Evolutionary conservation across 768 basidiomycete genomes (phyloP).

Genomic region (Rhodosporidiobolus odoratus): DNA sequence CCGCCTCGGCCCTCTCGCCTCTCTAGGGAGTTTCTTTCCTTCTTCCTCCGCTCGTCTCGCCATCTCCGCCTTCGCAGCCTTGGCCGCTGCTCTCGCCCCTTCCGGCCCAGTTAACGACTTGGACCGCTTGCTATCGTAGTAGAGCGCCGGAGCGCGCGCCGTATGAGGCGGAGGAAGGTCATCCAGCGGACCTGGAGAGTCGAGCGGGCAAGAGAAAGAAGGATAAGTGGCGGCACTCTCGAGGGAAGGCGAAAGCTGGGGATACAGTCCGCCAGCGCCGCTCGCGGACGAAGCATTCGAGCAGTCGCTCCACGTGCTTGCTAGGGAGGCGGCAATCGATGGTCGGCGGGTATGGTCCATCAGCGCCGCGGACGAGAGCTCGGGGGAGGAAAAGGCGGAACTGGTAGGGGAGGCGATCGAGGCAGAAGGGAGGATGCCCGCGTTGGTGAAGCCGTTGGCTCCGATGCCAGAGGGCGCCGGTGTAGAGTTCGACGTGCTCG

Average conservation of each 20-base stretch:
- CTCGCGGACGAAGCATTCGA: background rate
- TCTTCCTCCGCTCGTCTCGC: slow-evolving; percentile 21
- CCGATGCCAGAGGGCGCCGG: background rate
- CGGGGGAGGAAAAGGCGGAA: slow-evolving; percentile 14
- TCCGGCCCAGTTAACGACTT: slow-evolving; percentile 28
- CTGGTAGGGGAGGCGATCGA: background rate
- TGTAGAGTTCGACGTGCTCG: background rate
- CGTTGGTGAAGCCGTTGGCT: background rate
- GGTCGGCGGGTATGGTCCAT: slow-evolving; percentile 1
- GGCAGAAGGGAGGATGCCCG: background rate
- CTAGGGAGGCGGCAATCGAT: slow-evolving; percentile 16
- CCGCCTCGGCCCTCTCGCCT: slow-evolving; percentile 17
- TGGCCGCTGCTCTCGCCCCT: slow-evolving; percentile 30
- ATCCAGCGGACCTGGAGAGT: background rate
- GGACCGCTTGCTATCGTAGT: background rate
- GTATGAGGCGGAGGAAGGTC: slow-evolving; percentile 12
- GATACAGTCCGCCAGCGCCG: background rate
- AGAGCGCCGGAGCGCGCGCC: background rate
- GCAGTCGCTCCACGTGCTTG: background rate
- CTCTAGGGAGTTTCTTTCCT: slow-evolving; percentile 13
- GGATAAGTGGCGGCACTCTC: background rate
- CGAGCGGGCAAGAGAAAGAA: background rate
- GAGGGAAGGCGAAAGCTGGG: slow-evolving; percentile 13
- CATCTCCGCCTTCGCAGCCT: slow-evolving; percentile 30
- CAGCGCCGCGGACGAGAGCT: background rate